Conservation (phyloP, 2,329 filamentous ascomycete genomes). For the Lizonia empirigonia region DNA sequence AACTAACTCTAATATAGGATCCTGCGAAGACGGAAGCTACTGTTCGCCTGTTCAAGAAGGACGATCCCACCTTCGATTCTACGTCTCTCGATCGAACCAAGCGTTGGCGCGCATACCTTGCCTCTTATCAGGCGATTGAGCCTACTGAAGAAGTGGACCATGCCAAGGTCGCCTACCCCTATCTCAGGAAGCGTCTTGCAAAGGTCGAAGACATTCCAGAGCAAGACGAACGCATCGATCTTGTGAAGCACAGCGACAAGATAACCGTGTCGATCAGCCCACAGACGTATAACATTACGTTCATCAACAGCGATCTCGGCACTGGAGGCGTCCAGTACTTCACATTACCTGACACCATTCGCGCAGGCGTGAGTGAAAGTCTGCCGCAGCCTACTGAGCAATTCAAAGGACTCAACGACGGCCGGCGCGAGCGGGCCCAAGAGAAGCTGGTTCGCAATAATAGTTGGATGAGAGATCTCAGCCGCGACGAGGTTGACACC, state of each 20-base stretch:
- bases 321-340: slow-evolving; percentile 48
- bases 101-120: slow-evolving; percentile 93
- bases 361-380: slow-evolving; percentile 44
- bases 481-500: slow-evolving; percentile 54
- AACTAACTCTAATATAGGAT: slow-evolving; percentile 35
- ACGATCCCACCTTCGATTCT: slow-evolving; percentile 78
- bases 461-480: slow-evolving; percentile 54
- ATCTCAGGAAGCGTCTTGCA: slow-evolving; percentile 50
- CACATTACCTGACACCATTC: slow-evolving; percentile 45
- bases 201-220: slow-evolving; percentile 43
- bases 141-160: slow-evolving; percentile 65
- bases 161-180: slow-evolving; percentile 46
- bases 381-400: slow-evolving; percentile 42
- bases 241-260: slow-evolving; percentile 48
- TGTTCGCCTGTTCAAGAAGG: slow-evolving; percentile 83
- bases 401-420: slow-evolving; percentile 35
- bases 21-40: slow-evolving; percentile 74
- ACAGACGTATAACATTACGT: slow-evolving; percentile 51
- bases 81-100: slow-evolving; percentile 68
- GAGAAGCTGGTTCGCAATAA: slow-evolving; percentile 54
- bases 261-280: slow-evolving; percentile 54
- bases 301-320: slow-evolving; percentile 48
- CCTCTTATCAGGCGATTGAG: slow-evolving; percentile 85
- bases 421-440: slow-evolving; percentile 45
- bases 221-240: slow-evolving; percentile 36